Conservation (phyloP, 31 red algal species). For the Porphyra umbilicalis region DNA sequence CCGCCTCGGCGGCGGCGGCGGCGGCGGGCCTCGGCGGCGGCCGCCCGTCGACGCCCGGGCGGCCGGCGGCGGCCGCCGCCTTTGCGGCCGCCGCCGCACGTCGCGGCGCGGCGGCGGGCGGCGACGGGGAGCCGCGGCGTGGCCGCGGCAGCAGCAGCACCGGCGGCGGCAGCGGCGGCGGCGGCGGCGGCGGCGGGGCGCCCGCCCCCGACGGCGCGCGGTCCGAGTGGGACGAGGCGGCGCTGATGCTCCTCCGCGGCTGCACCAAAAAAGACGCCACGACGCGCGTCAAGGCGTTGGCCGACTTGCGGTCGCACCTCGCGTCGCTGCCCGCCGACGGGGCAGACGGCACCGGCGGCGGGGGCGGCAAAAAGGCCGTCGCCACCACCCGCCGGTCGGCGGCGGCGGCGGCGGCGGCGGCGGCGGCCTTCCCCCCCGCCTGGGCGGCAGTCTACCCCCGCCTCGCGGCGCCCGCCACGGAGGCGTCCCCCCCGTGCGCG, state of each 20-base stretch:
- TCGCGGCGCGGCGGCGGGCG: background rate
- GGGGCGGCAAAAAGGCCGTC: background rate
- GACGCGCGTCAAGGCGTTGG: slow-evolving; percentile 38
- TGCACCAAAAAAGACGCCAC: slow-evolving; percentile 42
- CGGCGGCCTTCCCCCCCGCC: slow-evolving; percentile 17
- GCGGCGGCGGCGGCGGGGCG: background rate
- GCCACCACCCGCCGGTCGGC: background rate
- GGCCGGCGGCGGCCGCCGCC: background rate
- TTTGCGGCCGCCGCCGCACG: background rate
- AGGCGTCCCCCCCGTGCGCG: slow-evolving; percentile 18
- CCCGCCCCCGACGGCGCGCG: background rate
- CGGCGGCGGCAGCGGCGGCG: background rate
- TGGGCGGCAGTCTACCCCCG: slow-evolving; percentile 30
- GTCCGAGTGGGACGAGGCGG: slow-evolving; percentile 35
- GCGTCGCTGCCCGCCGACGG: slow-evolving; percentile 4
- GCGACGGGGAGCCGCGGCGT: background rate
- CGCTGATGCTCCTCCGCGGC: slow-evolving; percentile 33
- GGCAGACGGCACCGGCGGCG: background rate
- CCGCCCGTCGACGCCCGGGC: background rate
- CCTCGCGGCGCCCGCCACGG: slow-evolving; percentile 3
- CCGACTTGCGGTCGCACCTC: slow-evolving; percentile 24
- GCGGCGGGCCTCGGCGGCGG: background rate
- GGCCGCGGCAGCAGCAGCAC: background rate
- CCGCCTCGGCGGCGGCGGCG: background rate
- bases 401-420: background rate